Conservation (phyloP, 371 early-diverging fungal species). For the Mortierella sp. region DNA sequence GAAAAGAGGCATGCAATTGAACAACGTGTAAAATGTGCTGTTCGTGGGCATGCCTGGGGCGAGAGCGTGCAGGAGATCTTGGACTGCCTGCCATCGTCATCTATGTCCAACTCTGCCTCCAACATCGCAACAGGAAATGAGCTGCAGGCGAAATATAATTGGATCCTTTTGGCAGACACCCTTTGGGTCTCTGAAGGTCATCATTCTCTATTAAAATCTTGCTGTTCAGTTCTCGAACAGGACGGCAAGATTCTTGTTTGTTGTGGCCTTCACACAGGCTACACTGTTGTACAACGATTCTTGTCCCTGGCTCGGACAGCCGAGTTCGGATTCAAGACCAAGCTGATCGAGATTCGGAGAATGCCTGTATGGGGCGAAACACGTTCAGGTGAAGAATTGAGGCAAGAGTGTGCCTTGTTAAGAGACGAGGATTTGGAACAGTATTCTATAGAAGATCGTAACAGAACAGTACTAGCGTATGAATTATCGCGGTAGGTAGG, state of each 20-base stretch:
- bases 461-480: constrained; percentile 48
- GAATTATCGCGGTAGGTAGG: constrained; percentile 23
- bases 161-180: constrained; percentile 47
- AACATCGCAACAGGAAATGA: neutral
- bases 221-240: constrained; percentile 26
- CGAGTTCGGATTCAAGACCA: constrained; percentile 19
- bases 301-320: constrained; percentile 25
- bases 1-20: constrained; percentile 19
- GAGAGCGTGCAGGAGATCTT: constrained; percentile 35
- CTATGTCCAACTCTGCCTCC: too few species aligned
- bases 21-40: constrained; percentile 40
- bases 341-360: constrained; percentile 34
- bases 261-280: constrained; percentile 48
- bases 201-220: constrained; percentile 27
- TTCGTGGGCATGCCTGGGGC: constrained; percentile 56
- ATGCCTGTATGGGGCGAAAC: constrained; percentile 45
- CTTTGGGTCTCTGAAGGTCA: constrained; percentile 57
- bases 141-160: constrained; percentile 20
- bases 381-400: constrained; percentile 28
- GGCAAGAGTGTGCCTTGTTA: constrained; percentile 20
- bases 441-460: constrained; percentile 42
- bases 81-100: constrained; percentile 8
- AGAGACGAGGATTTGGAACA: constrained; percentile 32
- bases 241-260: constrained; percentile 43
- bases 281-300: constrained; percentile 37